Base-by-base conservation (phyloP, 345 rosid genomes). In the Corchorus capsularis region DNA sequence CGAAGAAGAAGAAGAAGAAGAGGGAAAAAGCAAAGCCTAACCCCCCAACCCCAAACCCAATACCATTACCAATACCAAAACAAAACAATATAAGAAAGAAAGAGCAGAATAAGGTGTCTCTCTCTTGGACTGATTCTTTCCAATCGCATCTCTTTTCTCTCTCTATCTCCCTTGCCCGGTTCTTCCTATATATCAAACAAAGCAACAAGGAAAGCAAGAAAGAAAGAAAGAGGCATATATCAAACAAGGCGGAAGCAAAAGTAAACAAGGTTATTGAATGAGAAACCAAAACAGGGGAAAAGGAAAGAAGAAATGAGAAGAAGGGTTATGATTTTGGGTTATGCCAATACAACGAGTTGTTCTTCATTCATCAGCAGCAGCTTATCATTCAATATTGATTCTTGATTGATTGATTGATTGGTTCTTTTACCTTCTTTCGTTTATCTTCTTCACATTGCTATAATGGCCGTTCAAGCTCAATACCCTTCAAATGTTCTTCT, bases 391-490 rank as follows among this genome's bases (percentile, higher is more conserved):
- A 41, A 19, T 64, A 13, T 49, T 15, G 55, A 50, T 15, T 19
- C 35, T 41, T 19, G 37, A 19, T 57, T n/a, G 15, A 45, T 57
- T n/a, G 15, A 45, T 45, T 45, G 47, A 45, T 45, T 45, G 47
- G 2, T 45, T 45, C 47, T 9, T 54, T 34, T 35, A 8, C 32
- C 16, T 64, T 53, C 61, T 37, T 22, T 54, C 55, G 49, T 65
- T 35, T 43, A 7, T 65, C 53, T 53, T 74, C 37, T 53, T n/a
- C 78, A 79, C 81, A 77, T 81, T 77, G 20, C 81, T 79, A 60
- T 63, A 83, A 93, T 93, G 98, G 98, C 98, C 56, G 90, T 93
- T 77, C 96, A 93, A 83, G 91, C 96, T 87, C 96, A 89, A 76
- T 92, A 93, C 81, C 96, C 93, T 71, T 90, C 94, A 2, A 93